phyloP scores from a whole-genome alignment of 345 rosid species.

The Toxicodendron radicans region DNA sequence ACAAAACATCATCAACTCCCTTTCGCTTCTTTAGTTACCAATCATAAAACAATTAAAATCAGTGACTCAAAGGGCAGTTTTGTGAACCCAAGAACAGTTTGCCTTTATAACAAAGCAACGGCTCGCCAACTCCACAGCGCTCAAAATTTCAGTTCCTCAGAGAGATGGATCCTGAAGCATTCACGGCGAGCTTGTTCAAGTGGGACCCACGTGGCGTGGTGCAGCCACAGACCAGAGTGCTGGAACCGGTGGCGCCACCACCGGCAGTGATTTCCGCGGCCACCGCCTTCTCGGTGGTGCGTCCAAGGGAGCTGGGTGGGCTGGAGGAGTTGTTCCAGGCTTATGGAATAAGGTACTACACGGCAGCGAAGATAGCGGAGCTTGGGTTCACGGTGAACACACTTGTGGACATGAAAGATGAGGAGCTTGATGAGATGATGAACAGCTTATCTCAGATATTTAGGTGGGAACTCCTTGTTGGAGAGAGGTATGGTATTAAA shows the following conservation, averaged over 20 bases:
- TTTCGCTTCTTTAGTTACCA: constrained; percentile 15
- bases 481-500: constrained; percentile 89
- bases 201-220: constrained; percentile 64
- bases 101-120: constrained; percentile 29
- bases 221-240: constrained; percentile 33
- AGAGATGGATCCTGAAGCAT: constrained; percentile 76
- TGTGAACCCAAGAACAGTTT: constrained; percentile 21
- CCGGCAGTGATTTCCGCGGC: constrained; percentile 30
- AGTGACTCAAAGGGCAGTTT: constrained; percentile 32
- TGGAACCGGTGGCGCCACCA: constrained; percentile 32
- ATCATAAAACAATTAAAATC: not conserved
- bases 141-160: constrained; percentile 8
- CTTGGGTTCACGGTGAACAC: constrained; percentile 93
- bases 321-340: constrained; percentile 80
- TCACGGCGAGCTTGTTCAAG: constrained; percentile 69
- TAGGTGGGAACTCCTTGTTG: constrained; percentile 91
- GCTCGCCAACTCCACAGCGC: not conserved
- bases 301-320: constrained; percentile 59
- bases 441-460: constrained; percentile 83
- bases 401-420: constrained; percentile 88
- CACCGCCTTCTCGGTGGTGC: constrained; percentile 38
- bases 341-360: constrained; percentile 80
- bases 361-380: constrained; percentile 91
- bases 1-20: constrained; percentile 9
- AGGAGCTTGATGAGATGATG: constrained; percentile 99